Evolutionary conservation across 202 grass and related monocot genomes (phyloP), one percentile per base, ranked within the genome.

Genomic region (Carex arenaria): DNA sequence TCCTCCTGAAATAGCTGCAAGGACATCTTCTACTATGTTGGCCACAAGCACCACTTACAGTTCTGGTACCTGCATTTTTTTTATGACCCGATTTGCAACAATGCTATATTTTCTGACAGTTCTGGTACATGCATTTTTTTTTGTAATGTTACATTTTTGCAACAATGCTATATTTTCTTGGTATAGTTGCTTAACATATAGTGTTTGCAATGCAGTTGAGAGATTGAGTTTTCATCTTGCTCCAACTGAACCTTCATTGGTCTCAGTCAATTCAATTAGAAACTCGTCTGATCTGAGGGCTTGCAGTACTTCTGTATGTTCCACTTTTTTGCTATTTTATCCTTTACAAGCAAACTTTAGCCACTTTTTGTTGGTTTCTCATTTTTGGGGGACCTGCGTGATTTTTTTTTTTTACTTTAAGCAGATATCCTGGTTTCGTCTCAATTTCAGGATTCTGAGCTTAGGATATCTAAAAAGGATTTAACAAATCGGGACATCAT

Each of bases 231-330:
- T 34, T 57, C 15, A 69, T 80, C 64, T 47, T 78, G 84, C 59
- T 80, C 72, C 73, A 63, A 77, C 56, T 75, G 18, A 60, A 56
- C 12, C 51, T 36, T 77, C 72, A 59, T 80, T 54, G 22, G 23
- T 54, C 17, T 30, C 67, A 34, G 18, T 20, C 36, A 62, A 72
- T 70, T 55, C 38, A 20, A 53, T 78, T 86, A 8, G 52, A 5
- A 59, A 36, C 55, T 86, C 64, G 7, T 79, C 60, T 62, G 49
- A 83, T 62, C 53, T 89, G 26, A 38, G 30, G 38, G 80, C 72
- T 86, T 86, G 88, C 80, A 83, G 23, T 79, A 83, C 72, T 72
- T 73, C 19, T 36, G 88, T 89, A 86, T 65, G 84, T 75, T 17
- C 49, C 6, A 63, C 42, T 74, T 72, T 64, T 23, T 66, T 74